Conservation (phyloP, 495 filamentous ascomycete genomes). For the Aspergillus kassunensis region DNA sequence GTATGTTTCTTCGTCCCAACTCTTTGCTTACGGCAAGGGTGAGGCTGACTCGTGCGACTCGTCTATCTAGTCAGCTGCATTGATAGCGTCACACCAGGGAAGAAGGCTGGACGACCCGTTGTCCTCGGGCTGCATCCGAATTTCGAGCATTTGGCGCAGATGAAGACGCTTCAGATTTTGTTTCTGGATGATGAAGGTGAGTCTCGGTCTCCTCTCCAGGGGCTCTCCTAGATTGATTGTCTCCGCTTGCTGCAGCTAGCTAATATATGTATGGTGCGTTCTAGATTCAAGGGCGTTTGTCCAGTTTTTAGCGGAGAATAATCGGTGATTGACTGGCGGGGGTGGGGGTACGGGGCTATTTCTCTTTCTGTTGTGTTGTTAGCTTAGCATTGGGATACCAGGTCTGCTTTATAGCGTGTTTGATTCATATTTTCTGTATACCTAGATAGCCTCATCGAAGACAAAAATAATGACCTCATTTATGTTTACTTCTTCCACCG, state of each 20-base stretch:
- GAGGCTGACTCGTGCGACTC: background rate
- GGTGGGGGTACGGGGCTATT: background rate
- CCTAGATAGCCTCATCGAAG: too few relatives aligned
- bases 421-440: too few relatives aligned
- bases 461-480: too few relatives aligned
- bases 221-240: too few relatives aligned
- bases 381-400: constrained; percentile 5
- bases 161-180: constrained; percentile 38
- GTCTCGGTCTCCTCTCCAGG: too few relatives aligned
- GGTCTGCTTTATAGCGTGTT: background rate
- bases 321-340: background rate
- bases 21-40: background rate
- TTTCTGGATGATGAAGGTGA: constrained; percentile 46
- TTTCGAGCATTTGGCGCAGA: constrained; percentile 40
- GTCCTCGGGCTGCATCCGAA: constrained; percentile 39
- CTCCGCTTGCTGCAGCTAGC: too few relatives aligned
- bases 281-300: constrained; percentile 31
- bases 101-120: constrained; percentile 40
- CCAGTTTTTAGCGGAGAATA: constrained; percentile 11
- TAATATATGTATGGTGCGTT: too few relatives aligned
- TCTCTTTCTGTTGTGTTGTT: background rate
- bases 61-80: constrained; percentile 39
- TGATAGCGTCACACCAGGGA: constrained; percentile 34
- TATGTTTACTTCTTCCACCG: too few relatives aligned
- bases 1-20: constrained; percentile 21